Evolutionary conservation across 495 filamentous ascomycete species (phyloP).

Genomic region (Aspergillus incahuasiensis): DNA sequence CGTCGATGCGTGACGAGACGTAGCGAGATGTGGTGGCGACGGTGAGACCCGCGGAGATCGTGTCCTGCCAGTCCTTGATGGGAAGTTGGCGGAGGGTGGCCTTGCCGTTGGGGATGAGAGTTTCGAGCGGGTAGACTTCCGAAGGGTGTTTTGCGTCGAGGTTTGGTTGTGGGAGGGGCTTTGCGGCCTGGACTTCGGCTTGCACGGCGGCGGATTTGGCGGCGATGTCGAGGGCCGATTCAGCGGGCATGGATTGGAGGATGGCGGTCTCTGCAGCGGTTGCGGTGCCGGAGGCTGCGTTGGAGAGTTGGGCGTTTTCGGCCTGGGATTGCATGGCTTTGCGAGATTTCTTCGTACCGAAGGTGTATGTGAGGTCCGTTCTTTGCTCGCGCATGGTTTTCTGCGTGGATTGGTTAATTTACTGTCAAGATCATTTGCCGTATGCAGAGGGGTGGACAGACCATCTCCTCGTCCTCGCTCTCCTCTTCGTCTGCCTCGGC

Average conservation of each 20-base stretch:
- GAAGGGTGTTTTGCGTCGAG: conserved; percentile 63
- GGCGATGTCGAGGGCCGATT: conserved; percentile 53
- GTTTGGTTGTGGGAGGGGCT: conserved; percentile 76
- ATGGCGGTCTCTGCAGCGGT: conserved; percentile 57
- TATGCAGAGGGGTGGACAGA: conserved; percentile 15
- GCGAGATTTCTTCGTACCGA: conserved; percentile 91
- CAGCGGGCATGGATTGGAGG: conserved; percentile 53
- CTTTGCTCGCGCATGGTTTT: conserved; percentile 56
- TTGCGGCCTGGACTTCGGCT: conserved; percentile 59
- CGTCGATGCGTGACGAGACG: conserved; percentile 57
- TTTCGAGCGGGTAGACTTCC: conserved; percentile 74
- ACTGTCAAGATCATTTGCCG: too few relatives aligned
- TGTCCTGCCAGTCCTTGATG: conserved; percentile 71
- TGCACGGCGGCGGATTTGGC: conserved; percentile 61
- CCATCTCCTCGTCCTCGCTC: conserved; percentile 39
- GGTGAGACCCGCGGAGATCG: conserved; percentile 50
- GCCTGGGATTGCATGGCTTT: conserved; percentile 74
- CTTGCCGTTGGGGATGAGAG: conserved; percentile 53
- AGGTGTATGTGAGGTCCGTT: conserved; percentile 75
- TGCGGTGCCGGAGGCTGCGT: conserved; percentile 43
- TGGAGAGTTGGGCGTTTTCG: conserved; percentile 68
- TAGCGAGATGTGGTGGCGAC: conserved; percentile 59
- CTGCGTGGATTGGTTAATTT: conserved; percentile 13
- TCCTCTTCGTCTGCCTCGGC: conserved; percentile 41
- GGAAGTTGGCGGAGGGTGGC: conserved; percentile 53